Evolutionary conservation across 495 filamentous ascomycete genomes (phyloP).

Genomic region (Penicillium cosmopolitanum): DNA sequence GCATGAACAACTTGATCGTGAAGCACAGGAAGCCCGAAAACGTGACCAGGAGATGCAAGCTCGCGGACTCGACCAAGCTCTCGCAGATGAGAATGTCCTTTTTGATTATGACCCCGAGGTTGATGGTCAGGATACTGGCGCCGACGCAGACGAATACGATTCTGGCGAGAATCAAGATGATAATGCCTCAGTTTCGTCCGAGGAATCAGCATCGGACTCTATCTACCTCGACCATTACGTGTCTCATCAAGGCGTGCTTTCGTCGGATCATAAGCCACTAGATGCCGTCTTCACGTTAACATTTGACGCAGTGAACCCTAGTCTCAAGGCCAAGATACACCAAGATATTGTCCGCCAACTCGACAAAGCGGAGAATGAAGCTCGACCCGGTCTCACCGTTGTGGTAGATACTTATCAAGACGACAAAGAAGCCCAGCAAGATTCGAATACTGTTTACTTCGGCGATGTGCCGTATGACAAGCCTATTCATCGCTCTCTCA

Average conservation of each 20-base stretch:
- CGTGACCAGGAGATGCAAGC: conserved; percentile 85
- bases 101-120: conserved; percentile 89
- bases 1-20: conserved; percentile 68
- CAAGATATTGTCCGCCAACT: conserved; percentile 86
- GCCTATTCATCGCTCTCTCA: conserved; percentile 65
- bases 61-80: conserved; percentile 72
- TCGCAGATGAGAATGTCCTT: conserved; percentile 78
- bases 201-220: conserved; percentile 36
- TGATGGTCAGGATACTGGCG: conserved; percentile 52
- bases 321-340: conserved; percentile 80
- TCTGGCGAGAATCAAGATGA: conserved; percentile 36
- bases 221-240: conserved; percentile 77
- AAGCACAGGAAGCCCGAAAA: conserved; percentile 67
- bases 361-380: conserved; percentile 92
- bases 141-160: conserved; percentile 59
- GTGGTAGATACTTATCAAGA: conserved; percentile 67
- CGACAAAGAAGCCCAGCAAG: conserved; percentile 34
- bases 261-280: conserved; percentile 95
- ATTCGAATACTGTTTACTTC: conserved; percentile 70
- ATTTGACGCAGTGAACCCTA: conserved; percentile 82
- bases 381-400: conserved; percentile 79
- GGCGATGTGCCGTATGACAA: conserved; percentile 71
- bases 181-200: conserved; percentile 20
- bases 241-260: conserved; percentile 84
- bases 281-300: conserved; percentile 76